Conservation (phyloP, 768 basidiomycete species). For the Phylloporus sp. region DNA sequence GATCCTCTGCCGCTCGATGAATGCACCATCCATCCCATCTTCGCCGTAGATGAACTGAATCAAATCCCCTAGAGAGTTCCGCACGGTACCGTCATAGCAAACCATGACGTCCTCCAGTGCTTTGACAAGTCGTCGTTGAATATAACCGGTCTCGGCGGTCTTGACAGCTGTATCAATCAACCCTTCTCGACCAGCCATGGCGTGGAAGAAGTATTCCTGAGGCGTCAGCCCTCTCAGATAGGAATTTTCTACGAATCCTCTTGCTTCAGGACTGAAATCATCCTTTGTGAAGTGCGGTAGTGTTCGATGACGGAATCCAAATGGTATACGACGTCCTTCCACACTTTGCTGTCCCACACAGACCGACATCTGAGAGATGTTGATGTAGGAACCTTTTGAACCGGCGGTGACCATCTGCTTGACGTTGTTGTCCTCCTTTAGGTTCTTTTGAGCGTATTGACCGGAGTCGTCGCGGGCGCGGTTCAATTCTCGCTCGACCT, state of each 20-base stretch:
- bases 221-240: slow-evolving; percentile 95
- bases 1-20: slow-evolving; percentile 92
- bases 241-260: slow-evolving; percentile 99
- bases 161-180: slow-evolving; percentile 99
- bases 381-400: slow-evolving; percentile 98
- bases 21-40: slow-evolving; percentile 98
- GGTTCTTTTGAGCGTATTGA: slow-evolving; percentile 92
- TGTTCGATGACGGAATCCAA: slow-evolving; percentile 95
- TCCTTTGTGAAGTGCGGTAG: slow-evolving; percentile 98
- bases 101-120: slow-evolving; percentile 97
- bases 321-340: slow-evolving; percentile 97
- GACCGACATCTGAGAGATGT: slow-evolving; percentile 99
- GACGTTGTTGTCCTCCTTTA: slow-evolving; percentile 99
- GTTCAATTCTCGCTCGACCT: slow-evolving; percentile 88
- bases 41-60: slow-evolving; percentile 97
- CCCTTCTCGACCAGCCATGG: slow-evolving; percentile 99
- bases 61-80: slow-evolving; percentile 95
- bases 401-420: slow-evolving; percentile 99
- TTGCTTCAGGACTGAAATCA: slow-evolving; percentile 95
- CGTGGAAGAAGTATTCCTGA: slow-evolving; percentile 99
- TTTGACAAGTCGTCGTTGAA: slow-evolving; percentile 96
- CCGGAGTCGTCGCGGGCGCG: slow-evolving; percentile 93
- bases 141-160: slow-evolving; percentile 99
- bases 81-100: slow-evolving; percentile 95
- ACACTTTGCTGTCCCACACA: slow-evolving; percentile 98